A percentile compares a stretch with the other conserved stretches of the same genome.
Conservation (phyloP, 2,329 filamentous ascomycete genomes). For the Penicillium sp. region DNA sequence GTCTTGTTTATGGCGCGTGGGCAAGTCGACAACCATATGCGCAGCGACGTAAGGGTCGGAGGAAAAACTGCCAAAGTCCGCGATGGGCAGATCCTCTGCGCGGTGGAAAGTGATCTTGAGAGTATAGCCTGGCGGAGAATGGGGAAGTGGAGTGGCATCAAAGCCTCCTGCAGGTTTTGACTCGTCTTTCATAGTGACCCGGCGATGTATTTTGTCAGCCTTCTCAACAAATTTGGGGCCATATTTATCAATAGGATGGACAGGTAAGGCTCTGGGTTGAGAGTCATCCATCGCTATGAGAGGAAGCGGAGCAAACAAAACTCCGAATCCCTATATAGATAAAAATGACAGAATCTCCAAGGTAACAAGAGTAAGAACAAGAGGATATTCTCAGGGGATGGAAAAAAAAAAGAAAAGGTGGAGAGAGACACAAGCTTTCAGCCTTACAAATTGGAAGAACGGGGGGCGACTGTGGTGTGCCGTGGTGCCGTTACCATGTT, state of each 20-base stretch:
- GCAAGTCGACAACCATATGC: conserved; percentile 69
- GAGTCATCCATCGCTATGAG: background rate
- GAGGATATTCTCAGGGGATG: no score
- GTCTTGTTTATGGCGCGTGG: conserved; percentile 80
- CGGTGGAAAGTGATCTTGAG: conserved; percentile 80
- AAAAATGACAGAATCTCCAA: background rate
- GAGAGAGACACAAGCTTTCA: conserved; percentile 14
- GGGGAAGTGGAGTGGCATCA: conserved; percentile 74
- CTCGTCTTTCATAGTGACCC: conserved; percentile 28
- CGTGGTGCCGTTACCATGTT: no score
- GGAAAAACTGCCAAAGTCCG: conserved; percentile 72
- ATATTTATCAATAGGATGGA: conserved; percentile 34
- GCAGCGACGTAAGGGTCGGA: conserved; percentile 82
- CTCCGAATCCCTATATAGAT: background rate
- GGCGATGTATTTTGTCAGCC: conserved; percentile 41
- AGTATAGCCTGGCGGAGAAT: conserved; percentile 75
- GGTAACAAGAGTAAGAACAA: no score
- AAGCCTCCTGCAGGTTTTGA: conserved; percentile 69
- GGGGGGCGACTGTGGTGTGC: no score
- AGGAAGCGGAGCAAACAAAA: background rate
- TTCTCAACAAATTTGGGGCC: conserved; percentile 42
- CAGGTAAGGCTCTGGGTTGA: conserved; percentile 19
- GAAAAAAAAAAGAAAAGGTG: background rate
- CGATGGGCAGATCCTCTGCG: conserved; percentile 76
- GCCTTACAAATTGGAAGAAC: conserved; percentile 25